A percentile compares a stretch with the other conserved stretches of the same genome.
These are phyloP conservation scores for Xylaria nigripes DNA, from an alignment of 495 filamentous ascomycete species.

Conservation along the genomic window DNA sequence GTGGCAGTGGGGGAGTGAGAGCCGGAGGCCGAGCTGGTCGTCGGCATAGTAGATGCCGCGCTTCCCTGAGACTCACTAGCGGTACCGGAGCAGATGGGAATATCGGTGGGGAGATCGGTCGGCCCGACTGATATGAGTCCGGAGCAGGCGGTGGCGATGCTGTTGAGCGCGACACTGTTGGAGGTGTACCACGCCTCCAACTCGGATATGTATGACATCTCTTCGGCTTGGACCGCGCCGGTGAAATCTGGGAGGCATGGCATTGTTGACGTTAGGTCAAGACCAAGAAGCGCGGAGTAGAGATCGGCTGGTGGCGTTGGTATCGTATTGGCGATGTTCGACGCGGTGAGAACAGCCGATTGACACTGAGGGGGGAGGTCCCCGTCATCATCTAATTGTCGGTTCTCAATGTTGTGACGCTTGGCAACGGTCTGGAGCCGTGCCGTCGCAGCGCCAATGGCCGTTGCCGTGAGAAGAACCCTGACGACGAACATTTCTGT, in stretches of 20 bases:
- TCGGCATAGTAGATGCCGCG: not conserved
- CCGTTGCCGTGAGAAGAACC: slow-evolving; percentile 20
- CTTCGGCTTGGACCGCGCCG: slow-evolving; percentile 6
- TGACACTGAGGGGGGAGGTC: not conserved
- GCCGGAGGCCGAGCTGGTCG: not conserved
- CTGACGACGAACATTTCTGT: slow-evolving; percentile 25
- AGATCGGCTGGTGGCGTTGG: slow-evolving; percentile 5
- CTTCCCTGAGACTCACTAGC: too few species aligned
- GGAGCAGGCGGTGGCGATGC: slow-evolving; percentile 10
- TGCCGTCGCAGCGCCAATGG: slow-evolving; percentile 19
- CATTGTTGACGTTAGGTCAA: too few species aligned
- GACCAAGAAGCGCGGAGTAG: not conserved
- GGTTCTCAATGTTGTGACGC: slow-evolving; percentile 3
- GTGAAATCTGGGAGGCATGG: too few species aligned
- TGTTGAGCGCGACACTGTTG: slow-evolving; percentile 8
- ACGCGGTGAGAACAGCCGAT: not conserved
- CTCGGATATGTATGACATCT: slow-evolving; percentile 9
- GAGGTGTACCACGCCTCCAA: slow-evolving; percentile 7
- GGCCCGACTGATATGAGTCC: not conserved
- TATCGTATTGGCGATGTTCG: not conserved
- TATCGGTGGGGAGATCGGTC: not conserved
- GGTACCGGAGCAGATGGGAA: slow-evolving; percentile 10
- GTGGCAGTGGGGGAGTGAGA: not conserved
- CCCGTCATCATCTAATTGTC: not conserved
- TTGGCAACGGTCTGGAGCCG: not conserved